Base-by-base conservation (phyloP, 805 yeast species). In the Wickerhamiella galacta region DNA sequence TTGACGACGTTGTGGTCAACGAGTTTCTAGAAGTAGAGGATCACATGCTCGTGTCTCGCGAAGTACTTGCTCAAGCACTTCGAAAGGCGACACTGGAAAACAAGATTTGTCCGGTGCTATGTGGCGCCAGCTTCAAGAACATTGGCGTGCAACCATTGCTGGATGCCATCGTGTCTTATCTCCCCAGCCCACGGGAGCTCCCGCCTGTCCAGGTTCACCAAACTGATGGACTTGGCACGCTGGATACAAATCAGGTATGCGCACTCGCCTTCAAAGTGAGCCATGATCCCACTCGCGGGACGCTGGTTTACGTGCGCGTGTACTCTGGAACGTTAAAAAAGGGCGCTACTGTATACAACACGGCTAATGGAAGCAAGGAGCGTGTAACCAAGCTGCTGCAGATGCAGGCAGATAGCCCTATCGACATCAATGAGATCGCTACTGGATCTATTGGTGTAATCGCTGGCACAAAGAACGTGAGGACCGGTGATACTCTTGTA, bases 121-220 rank as follows among this genome's bases (percentile, higher is more conserved):
- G 95, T 54, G 98, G 98, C 9, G 79, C 95, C 2, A 78, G 94
- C 34, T 90, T 87, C 56, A 68, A 65, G 43, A 87, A 87, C 51
- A 78, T 87, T 29, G 98, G 98, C 17, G 93, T 90, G 2, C 96
- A 90, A 51, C 95, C 96, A 1, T 58, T 90, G 31, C 56, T 90
- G 54, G 95, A 87, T 53, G 85, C 92, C 0, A 66, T 85, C 9
- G 66, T 72, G 2, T 66, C 68, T 34, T 90, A 68, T 45, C 57
- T 90, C 12, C 96, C 98, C 0, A 72, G 83, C 2, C 96, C 96
- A 1, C 41, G 66, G 3, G 83, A 83, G 39, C 61, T 65, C 1
- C 49, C 50, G 1, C 14, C 20, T 9, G 30, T 32, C 3, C 15
- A 5, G n/a, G 3, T 9, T 14, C 26, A 11, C 12, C n/a, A 8